Evolutionary conservation across 2,329 filamentous ascomycete genomes (phyloP).

Genomic region (Cladophialophora carrionii): DNA sequence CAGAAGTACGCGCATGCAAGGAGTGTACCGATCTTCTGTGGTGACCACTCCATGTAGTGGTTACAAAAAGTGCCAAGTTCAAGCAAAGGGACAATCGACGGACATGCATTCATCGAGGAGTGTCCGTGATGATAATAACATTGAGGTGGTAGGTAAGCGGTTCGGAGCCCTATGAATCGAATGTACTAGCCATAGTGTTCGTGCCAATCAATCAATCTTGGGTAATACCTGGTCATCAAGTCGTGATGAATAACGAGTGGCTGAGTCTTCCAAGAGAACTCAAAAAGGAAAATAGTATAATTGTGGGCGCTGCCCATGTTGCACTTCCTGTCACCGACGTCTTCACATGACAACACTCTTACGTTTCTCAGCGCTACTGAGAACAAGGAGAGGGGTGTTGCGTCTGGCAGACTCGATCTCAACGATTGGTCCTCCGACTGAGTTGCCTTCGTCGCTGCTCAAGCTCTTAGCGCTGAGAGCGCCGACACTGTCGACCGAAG

Average conservation of each 20-base stretch:
- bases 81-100: neutral
- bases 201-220: conserved; percentile 31
- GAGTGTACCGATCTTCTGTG: neutral
- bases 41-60: neutral
- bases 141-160: conserved; percentile 1
- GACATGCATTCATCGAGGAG: neutral
- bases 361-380: conserved; percentile 88
- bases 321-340: conserved; percentile 11
- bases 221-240: conserved; percentile 30
- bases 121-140: neutral
- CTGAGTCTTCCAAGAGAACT: conserved; percentile 37
- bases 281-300: conserved; percentile 19
- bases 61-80: neutral
- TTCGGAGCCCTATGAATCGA: conserved; percentile 7
- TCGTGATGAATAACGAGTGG: conserved; percentile 37
- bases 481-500: conserved; percentile 52
- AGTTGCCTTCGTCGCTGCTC: conserved; percentile 63
- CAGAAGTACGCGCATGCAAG: neutral
- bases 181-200: conserved; percentile 21
- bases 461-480: conserved; percentile 65
- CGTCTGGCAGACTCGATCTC: conserved; percentile 65
- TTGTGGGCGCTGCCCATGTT: conserved; percentile 31
- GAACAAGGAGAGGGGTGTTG: conserved; percentile 82
- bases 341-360: conserved; percentile 59
- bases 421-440: conserved; percentile 60